phyloP scores from a whole-genome alignment of 805 yeast genomes.

The Candida patagonica region DNA sequence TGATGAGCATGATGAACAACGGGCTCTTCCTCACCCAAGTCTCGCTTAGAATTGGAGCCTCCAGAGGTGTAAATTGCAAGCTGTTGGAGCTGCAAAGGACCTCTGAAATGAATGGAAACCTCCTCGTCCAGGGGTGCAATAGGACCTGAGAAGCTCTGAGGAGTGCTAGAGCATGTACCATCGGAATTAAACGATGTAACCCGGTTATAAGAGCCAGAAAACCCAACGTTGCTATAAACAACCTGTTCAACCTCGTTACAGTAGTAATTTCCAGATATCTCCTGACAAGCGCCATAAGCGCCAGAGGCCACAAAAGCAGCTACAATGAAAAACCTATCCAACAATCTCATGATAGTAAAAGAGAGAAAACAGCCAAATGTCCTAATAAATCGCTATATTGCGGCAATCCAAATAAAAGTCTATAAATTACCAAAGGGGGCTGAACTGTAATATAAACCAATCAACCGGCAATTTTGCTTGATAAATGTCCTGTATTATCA shows the following conservation, averaged over 20 bases:
- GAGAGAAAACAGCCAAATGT: too few species aligned
- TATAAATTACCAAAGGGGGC: too few species aligned
- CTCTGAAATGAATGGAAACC: constrained; percentile 82
- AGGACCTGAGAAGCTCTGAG: constrained; percentile 48
- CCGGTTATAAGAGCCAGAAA: constrained; percentile 71
- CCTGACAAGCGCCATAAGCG: constrained; percentile 11
- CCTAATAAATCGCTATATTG: too few species aligned
- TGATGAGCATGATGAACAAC: constrained; percentile 20
- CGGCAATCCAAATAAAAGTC: too few species aligned
- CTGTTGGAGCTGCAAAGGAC: constrained; percentile 70
- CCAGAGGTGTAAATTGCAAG: constrained; percentile 55
- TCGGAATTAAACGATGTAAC: constrained; percentile 68
- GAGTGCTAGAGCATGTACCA: constrained; percentile 55
- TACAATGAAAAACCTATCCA: too few species aligned
- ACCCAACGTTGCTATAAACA: constrained; percentile 66
- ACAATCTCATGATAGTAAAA: too few species aligned
- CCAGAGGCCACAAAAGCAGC: background rate
- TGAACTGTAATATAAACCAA: too few species aligned
- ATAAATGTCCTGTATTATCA: too few species aligned
- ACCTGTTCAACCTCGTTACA: constrained; percentile 64
- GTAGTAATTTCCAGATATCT: constrained; percentile 69
- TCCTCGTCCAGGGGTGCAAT: constrained; percentile 81
- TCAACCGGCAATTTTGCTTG: too few species aligned
- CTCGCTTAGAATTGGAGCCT: constrained; percentile 37
- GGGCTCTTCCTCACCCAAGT: constrained; percentile 38